These are phyloP conservation scores for Boletus reticuloceps DNA, from an alignment of 768 basidiomycete species.

Conservation along the genomic window DNA sequence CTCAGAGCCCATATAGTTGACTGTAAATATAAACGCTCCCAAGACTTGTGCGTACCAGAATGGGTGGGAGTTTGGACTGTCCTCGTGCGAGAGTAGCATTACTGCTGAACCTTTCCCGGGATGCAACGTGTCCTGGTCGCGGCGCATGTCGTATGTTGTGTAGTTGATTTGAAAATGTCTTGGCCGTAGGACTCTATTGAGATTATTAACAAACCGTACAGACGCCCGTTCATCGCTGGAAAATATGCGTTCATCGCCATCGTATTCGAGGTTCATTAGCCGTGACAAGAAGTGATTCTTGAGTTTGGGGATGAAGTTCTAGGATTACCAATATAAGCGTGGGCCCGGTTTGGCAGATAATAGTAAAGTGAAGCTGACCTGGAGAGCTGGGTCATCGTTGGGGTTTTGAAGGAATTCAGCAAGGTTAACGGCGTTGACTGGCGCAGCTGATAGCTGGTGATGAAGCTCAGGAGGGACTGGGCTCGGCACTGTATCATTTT, in stretches of 20 bases:
- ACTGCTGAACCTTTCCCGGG: conserved; percentile 13
- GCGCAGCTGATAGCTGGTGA: background rate
- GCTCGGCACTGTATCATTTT: too few relatives aligned
- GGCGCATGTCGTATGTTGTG: background rate
- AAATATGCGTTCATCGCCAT: background rate
- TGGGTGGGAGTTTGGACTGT: conserved; percentile 10
- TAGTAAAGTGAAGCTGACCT: background rate
- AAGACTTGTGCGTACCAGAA: conserved; percentile 24
- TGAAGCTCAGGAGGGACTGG: background rate
- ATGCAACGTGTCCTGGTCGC: conserved; percentile 7
- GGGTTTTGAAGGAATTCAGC: background rate
- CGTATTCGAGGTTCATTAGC: background rate
- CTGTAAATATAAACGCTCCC: conserved; percentile 18
- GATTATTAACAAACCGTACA: background rate
- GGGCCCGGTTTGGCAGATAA: too few relatives aligned
- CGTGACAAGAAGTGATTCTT: background rate
- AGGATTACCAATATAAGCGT: too few relatives aligned
- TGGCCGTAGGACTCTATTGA: background rate
- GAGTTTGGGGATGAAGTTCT: background rate
- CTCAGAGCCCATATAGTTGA: background rate
- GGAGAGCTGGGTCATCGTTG: background rate
- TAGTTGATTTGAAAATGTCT: background rate
- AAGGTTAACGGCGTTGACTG: background rate
- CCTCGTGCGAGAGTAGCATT: conserved; percentile 18
- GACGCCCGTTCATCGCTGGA: background rate